phyloP scores from a whole-genome alignment of 106 monocot genomes.

The Dendrobium nobile region DNA sequence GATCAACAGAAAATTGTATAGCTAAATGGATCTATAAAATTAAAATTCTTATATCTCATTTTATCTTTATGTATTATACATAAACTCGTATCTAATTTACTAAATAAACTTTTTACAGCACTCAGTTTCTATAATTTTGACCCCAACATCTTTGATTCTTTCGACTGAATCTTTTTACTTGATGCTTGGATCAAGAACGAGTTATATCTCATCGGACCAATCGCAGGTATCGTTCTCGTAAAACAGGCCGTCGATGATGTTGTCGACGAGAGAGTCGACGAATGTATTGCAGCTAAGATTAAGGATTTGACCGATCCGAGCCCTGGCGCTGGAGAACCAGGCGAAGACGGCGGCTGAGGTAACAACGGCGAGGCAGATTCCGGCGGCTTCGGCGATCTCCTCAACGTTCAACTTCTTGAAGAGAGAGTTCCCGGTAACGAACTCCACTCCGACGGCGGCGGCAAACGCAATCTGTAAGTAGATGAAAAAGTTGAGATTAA shows the following conservation, averaged over 20 bases:
- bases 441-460: conserved; percentile 50
- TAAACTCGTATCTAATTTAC: not conserved
- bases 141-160: not conserved
- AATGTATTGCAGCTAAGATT: conserved; percentile 69
- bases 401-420: conserved; percentile 84
- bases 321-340: conserved; percentile 53
- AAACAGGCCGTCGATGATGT: conserved; percentile 81
- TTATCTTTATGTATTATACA: not conserved
- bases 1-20: not conserved
- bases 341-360: conserved; percentile 65
- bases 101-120: not conserved
- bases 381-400: conserved; percentile 66
- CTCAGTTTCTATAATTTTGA: not conserved
- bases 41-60: not conserved
- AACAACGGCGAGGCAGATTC: conserved; percentile 53
- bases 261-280: conserved; percentile 87
- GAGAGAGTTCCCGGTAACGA: conserved; percentile 71
- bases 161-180: not conserved
- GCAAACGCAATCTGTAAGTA: conserved; percentile 65
- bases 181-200: not conserved
- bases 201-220: conserved; percentile 44
- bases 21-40: not conserved
- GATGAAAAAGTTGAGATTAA: not conserved
- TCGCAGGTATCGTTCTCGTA: conserved; percentile 56
- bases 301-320: conserved; percentile 57